These are phyloP conservation scores for Udeniomyces megalosporus DNA, from an alignment of 768 basidiomycete species.

Conservation along the genomic window DNA sequence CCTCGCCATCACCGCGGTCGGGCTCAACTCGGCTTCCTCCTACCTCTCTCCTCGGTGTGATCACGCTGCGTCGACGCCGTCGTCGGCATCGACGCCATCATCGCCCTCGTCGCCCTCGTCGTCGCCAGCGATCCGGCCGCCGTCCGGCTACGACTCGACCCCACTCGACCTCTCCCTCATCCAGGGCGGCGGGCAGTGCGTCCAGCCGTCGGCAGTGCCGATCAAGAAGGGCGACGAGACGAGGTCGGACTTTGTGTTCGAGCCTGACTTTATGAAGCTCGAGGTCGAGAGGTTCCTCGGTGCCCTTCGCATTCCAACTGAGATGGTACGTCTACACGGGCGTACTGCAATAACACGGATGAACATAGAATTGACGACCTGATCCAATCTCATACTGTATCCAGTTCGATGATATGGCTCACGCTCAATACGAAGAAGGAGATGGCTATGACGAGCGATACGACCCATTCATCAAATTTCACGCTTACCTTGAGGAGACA, in stretches of 20 bases:
- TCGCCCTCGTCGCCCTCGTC: too few species aligned
- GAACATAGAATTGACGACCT: not conserved
- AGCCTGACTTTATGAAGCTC: not conserved
- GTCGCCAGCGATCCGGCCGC: too few species aligned
- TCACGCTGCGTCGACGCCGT: too few species aligned
- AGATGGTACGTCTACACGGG: not conserved
- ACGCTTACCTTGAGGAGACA: slow-evolving; percentile 4
- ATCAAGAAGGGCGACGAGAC: not conserved
- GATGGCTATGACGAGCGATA: slow-evolving; percentile 3
- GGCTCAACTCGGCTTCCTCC: too few species aligned
- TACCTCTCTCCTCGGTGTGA: too few species aligned
- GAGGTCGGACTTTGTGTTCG: slow-evolving; percentile 2
- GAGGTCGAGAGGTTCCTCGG: slow-evolving; percentile 16
- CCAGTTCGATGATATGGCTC: slow-evolving; percentile 9
- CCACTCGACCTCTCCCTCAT: not conserved
- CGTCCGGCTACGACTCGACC: too few species aligned
- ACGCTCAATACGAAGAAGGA: slow-evolving; percentile 1
- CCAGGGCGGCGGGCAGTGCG: not conserved
- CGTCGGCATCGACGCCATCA: too few species aligned
- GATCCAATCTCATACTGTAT: not conserved
- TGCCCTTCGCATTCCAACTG: slow-evolving; percentile 7
- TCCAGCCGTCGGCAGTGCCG: not conserved
- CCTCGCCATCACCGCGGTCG: too few species aligned
- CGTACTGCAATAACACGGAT: too few species aligned
- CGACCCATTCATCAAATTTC: not conserved